A percentile compares a stretch with the other conserved stretches of the same genome.
phyloP scores from a whole-genome alignment of 2,329 filamentous ascomycete species.

The Pseudogymnoascus sp. region DNA sequence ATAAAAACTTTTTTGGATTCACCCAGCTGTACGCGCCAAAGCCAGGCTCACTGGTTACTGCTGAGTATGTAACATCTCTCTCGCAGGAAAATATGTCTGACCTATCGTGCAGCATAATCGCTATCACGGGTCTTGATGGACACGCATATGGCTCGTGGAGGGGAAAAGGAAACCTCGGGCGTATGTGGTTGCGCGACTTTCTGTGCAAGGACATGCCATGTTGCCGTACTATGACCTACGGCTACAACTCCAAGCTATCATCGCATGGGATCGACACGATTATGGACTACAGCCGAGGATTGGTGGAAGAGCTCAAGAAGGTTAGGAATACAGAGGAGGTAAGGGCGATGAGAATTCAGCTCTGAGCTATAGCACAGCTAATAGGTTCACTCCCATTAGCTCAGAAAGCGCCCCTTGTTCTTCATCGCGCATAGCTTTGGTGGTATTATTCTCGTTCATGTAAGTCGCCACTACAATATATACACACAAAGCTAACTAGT shows the following conservation, averaged over 20 bases:
- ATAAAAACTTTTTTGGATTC: slow-evolving; percentile 24
- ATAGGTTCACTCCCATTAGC: slow-evolving; percentile 16
- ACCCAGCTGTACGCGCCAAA: slow-evolving; percentile 22
- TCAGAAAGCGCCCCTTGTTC: slow-evolving; percentile 30
- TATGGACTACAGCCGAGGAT: slow-evolving; percentile 16
- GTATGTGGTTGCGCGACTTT: slow-evolving; percentile 30
- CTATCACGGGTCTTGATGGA: slow-evolving; percentile 26
- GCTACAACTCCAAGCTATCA: slow-evolving; percentile 30
- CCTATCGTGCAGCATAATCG: slow-evolving; percentile 21
- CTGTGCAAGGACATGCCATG: slow-evolving; percentile 24
- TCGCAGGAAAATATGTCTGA: not conserved
- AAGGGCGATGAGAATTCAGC: not conserved
- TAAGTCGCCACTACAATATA: slow-evolving; percentile 18
- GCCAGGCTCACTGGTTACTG: slow-evolving; percentile 9
- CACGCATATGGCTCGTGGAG: slow-evolving; percentile 30
- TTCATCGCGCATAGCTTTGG: slow-evolving; percentile 36
- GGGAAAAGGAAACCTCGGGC: slow-evolving; percentile 19
- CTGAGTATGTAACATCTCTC: slow-evolving; percentile 15
- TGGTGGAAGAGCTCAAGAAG: slow-evolving; percentile 22
- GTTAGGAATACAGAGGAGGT: slow-evolving; percentile 22
- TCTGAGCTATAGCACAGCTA: not conserved
- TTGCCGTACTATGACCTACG: slow-evolving; percentile 30
- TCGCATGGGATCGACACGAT: slow-evolving; percentile 19
- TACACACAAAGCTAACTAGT: not conserved
- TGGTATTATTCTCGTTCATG: slow-evolving; percentile 35